phyloP scores from a whole-genome alignment of 768 basidiomycete species.

The Suillus occidentalis region DNA sequence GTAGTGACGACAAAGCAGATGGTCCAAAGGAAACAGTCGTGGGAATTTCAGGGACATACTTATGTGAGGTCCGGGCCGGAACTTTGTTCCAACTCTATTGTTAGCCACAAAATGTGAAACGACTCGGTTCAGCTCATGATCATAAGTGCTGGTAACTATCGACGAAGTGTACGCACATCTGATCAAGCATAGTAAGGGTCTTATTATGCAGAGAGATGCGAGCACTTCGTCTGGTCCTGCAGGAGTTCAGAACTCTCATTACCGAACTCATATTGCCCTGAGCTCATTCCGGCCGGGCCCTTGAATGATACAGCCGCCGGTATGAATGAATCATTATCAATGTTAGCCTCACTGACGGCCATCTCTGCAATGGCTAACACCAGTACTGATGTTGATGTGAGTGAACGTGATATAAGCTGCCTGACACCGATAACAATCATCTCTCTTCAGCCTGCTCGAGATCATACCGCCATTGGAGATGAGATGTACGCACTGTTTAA shows the following conservation, averaged over 20 bases:
- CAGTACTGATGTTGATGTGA: not conserved
- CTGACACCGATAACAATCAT: not conserved
- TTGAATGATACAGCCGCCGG: not conserved
- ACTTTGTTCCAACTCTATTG: not conserved
- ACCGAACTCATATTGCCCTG: not conserved
- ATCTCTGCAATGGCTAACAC: slow-evolving; percentile 10
- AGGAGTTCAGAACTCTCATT: not conserved
- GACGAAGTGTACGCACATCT: not conserved
- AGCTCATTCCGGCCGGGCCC: not conserved
- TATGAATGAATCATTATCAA: not conserved
- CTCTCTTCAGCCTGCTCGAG: not conserved
- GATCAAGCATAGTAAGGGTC: not conserved
- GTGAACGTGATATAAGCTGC: not conserved
- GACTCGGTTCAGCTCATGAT: not conserved
- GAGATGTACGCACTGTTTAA: slow-evolving; percentile 26
- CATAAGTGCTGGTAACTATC: not conserved
- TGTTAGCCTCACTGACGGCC: not conserved
- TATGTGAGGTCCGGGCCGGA: slow-evolving; percentile 13
- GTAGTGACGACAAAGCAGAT: slow-evolving; percentile 10
- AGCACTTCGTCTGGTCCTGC: not conserved
- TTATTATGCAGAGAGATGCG: not conserved
- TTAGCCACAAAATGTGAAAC: not conserved
- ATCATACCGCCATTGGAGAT: slow-evolving; percentile 25
- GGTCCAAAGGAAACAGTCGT: slow-evolving; percentile 24
- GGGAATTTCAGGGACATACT: slow-evolving; percentile 20